These are phyloP conservation scores for Vitis cinerea DNA, from an alignment of 164 flowering plant genomes.

Conservation along the genomic window DNA sequence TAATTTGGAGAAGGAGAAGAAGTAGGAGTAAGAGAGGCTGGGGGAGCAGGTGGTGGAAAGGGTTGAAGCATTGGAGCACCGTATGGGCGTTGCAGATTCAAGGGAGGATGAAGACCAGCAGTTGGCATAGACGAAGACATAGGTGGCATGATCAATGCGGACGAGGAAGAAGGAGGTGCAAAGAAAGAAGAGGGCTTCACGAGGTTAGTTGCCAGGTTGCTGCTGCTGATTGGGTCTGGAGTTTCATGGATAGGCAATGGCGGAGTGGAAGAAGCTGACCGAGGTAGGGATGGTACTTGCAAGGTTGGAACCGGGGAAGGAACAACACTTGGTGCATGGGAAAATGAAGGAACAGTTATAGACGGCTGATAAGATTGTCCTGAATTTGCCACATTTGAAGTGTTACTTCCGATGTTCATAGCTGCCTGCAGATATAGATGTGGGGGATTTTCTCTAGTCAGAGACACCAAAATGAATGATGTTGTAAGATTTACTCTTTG, in stretches of 20 bases:
- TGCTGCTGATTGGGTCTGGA: slow-evolving; percentile 20
- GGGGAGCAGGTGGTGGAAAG: slow-evolving; percentile 56
- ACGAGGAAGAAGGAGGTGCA: slow-evolving; percentile 33
- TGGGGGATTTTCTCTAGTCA: background rate
- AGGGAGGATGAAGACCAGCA: slow-evolving; percentile 30
- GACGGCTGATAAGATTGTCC: slow-evolving; percentile 33
- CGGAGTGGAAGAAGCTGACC: slow-evolving; percentile 23
- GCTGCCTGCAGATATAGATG: slow-evolving; percentile 39
- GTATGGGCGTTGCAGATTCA: slow-evolving; percentile 39
- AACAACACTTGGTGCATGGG: slow-evolving; percentile 16
- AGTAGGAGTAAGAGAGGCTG: slow-evolving; percentile 43
- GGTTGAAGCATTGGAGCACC: slow-evolving; percentile 57
- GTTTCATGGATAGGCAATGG: slow-evolving; percentile 16
- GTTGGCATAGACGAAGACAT: slow-evolving; percentile 30
- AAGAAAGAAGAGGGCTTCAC: slow-evolving; percentile 52
- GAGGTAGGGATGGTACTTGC: slow-evolving; percentile 22
- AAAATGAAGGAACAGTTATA: slow-evolving; percentile 17
- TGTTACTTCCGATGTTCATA: slow-evolving; percentile 26
- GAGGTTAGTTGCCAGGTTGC: slow-evolving; percentile 32
- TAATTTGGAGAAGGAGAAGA: slow-evolving; percentile 18
- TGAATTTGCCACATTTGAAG: slow-evolving; percentile 25
- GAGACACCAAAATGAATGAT: too few relatives aligned
- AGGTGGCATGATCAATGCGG: slow-evolving; percentile 33
- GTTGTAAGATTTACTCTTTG: too few relatives aligned
- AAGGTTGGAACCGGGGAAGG: slow-evolving; percentile 25